Base-by-base conservation (phyloP, 2,329 filamentous ascomycete genomes). In the Aspergillus neoniger region DNA sequence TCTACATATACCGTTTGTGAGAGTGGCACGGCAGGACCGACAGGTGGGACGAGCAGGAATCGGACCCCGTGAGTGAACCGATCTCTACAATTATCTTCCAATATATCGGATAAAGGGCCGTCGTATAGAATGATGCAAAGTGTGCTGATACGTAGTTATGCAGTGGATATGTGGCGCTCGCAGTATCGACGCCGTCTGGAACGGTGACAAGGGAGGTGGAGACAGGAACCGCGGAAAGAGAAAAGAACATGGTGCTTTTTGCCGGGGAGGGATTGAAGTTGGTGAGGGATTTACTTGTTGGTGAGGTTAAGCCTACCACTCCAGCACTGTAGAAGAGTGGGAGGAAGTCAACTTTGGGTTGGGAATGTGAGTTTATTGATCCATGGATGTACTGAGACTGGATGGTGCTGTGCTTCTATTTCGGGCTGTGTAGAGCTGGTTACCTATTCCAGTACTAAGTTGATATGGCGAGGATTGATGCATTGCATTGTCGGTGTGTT, bases 21-120 rank as follows among this genome's bases (percentile, higher is more conserved):
- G 77, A 85, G 82, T 55, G 86, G 86, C 1, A 88, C 86, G 2
- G 86, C 86, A n/a, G 86, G 86, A 0, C 86, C 86, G 8, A 86
- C 83, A 0, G 85, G 83, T 12, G 86, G 86, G 0, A 74, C 73
- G 28, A 83, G 82, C 48, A 77, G 74, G 63, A 88, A 88, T 70
- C 74, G 86, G 41, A 84, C 78, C 38, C 86, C 86, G 77, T 83
- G 62, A 68, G 72, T 69, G 38, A 12, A n/a, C 36, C 44, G 43
- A n/a, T 51, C 12, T 43, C 36, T 28, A 47, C 15, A 49, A 36
- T 28, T 15, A 14, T 30, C 12, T 36, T 2, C 12, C 15, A 14
- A 15, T 36, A 5, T 36, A 36, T 36, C 32, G 32, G 32, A 14
- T 12, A 36, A 36, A 36, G 32, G 32, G 32, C 5, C 12, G 32